Evolutionary conservation across 257 asterid genomes (phyloP), one percentile per base, ranked within the genome.

Genomic region (Nicotiana tomentosiformis): DNA sequence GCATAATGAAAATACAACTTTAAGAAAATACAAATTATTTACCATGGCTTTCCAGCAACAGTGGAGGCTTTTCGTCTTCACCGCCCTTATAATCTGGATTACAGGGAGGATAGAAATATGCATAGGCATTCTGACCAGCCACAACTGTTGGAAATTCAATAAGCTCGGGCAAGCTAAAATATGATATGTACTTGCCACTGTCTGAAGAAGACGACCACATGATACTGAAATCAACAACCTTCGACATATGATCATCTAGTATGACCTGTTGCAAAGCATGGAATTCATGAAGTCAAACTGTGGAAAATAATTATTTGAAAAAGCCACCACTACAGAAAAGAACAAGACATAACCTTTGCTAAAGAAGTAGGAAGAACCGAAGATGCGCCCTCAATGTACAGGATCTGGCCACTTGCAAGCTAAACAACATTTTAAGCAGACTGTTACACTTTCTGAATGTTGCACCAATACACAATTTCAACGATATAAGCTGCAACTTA

Each of bases 11-110:
- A 16, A 32, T 74, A 49, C 10, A 60, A 49, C 23, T 39, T n/a
- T 72, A 49, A 49, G 39, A 18, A 74, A 49, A 23, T 49, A 49
- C 7, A 4, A 20, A 51, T 67, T 67, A 66, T 86, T 43, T 89
- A 94, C 99, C 99, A 60, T 96, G 99, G 88, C 98, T 94, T 88
- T 91, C 93, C 85, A 96, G 84, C 87, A 96, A 90, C 78, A 96
- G 80, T 49, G 99, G 99, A 86, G 99, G 99, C 82, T 86, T 94
- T 89, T 94, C 99, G 26, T 90, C 95, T 39, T 39, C 83, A 83
- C 84, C 86, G 80, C 94, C 92, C 83, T 94, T 94, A 84, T 88
- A 92, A 66, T 55, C 82, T 84, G 99, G 97, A 90, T 93, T 94
- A 69, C 93, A 92, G 11, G 99, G 99, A 53, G 98, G 94, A 86